These are phyloP conservation scores for Asterophora lycoperdoides DNA, from an alignment of 768 basidiomycete genomes.

Conservation along the genomic window DNA sequence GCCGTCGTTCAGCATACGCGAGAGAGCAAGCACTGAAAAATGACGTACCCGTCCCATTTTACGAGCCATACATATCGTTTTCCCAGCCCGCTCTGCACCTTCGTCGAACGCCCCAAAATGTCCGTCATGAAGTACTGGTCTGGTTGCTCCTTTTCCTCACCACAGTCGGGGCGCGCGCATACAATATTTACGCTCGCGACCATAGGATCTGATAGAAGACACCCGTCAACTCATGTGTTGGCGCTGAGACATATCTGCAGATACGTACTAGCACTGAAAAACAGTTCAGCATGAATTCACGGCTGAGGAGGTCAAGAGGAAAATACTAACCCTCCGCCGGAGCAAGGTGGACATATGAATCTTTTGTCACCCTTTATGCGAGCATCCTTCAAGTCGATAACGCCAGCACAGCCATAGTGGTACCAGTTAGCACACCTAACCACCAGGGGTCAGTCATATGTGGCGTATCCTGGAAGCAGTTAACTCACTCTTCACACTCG, in stretches of 20 bases:
- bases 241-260: neutral
- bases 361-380: slow-evolving; percentile 26
- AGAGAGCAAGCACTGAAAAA: neutral
- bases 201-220: slow-evolving; percentile 11
- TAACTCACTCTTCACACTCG: slow-evolving; percentile 16
- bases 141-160: slow-evolving; percentile 9
- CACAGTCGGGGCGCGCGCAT: slow-evolving; percentile 29
- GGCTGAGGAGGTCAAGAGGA: slow-evolving; percentile 2
- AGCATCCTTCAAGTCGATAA: slow-evolving; percentile 29
- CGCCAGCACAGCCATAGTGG: slow-evolving; percentile 48
- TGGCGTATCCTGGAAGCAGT: too few relatives aligned
- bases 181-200: slow-evolving; percentile 3
- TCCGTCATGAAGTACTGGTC: slow-evolving; percentile 30
- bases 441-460: too few relatives aligned
- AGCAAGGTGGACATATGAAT: slow-evolving; percentile 44
- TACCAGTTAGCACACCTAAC: slow-evolving; percentile 44
- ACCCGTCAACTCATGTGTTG: neutral
- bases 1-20: neutral
- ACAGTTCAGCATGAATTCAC: neutral
- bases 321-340: slow-evolving; percentile 24
- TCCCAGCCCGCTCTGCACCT: slow-evolving; percentile 21
- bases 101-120: slow-evolving; percentile 30
- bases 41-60: slow-evolving; percentile 36
- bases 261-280: slow-evolving; percentile 15
- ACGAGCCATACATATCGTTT: slow-evolving; percentile 30